These are phyloP conservation scores for Canna indica DNA, from an alignment of 176 grass and related monocot genomes.

Conservation along the genomic window DNA sequence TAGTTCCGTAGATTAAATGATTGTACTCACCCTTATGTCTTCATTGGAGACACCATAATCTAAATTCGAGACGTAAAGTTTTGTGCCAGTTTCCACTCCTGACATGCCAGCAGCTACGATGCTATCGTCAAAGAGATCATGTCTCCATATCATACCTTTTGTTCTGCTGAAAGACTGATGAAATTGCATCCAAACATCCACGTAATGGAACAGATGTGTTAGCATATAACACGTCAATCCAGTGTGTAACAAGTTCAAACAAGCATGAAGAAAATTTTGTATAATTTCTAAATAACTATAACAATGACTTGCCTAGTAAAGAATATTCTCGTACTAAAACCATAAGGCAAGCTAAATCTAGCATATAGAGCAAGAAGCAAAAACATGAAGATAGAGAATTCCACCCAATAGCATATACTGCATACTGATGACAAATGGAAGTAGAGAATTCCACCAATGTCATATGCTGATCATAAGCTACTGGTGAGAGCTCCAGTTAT, in stretches of 20 bases:
- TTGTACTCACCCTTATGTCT: constrained; percentile 76
- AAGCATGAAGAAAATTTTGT: constrained; percentile 32
- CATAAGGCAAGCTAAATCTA: not conserved
- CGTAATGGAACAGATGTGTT: constrained; percentile 39
- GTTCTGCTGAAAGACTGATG: constrained; percentile 89
- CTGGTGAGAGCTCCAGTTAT: constrained; percentile 30
- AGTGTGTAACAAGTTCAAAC: constrained; percentile 26
- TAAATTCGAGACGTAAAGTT: constrained; percentile 92
- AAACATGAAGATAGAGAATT: constrained; percentile 10
- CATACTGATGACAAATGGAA: constrained; percentile 34
- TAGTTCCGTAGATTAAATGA: constrained; percentile 14
- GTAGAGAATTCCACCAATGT: constrained; percentile 52
- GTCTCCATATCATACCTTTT: constrained; percentile 70
- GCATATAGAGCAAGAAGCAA: not conserved
- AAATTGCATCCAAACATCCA: constrained; percentile 57
- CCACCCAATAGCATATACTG: constrained; percentile 34
- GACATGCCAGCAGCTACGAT: constrained; percentile 58
- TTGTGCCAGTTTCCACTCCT: constrained; percentile 71
- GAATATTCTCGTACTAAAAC: not conserved
- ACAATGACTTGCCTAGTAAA: constrained; percentile 16
- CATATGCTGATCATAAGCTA: constrained; percentile 31
- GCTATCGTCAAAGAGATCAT: constrained; percentile 78
- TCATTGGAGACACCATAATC: constrained; percentile 90
- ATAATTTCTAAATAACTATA: constrained; percentile 6
- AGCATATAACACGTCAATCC: constrained; percentile 34